These are phyloP conservation scores for Neurospora sp. DNA, from an alignment of 2,329 filamentous ascomycete species.

Conservation along the genomic window DNA sequence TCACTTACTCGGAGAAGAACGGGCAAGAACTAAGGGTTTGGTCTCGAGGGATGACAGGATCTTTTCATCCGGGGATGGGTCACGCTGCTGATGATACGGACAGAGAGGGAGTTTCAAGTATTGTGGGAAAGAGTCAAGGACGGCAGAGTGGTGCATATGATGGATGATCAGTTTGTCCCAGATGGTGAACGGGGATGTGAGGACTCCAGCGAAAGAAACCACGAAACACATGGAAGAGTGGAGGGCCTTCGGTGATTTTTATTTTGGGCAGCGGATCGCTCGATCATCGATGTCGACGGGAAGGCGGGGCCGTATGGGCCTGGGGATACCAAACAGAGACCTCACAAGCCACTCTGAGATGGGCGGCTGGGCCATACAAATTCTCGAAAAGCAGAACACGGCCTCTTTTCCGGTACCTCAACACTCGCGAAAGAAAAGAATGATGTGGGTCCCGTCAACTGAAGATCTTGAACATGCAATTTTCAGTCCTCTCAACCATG, in stretches of 20 bases:
- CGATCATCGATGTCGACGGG: background rate
- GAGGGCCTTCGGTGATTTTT: conserved; percentile 13
- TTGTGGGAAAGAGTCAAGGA: background rate
- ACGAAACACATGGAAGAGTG: conserved; percentile 11
- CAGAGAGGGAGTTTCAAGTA: background rate
- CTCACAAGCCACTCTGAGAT: background rate
- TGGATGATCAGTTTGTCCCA: background rate
- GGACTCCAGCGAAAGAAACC: conserved; percentile 3
- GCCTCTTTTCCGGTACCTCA: background rate
- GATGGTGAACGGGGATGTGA: background rate
- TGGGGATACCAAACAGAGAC: background rate
- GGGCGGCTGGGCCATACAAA: background rate
- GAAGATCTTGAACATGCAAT: background rate
- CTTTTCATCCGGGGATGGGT: background rate
- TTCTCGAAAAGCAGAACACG: background rate
- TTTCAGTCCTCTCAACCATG: background rate
- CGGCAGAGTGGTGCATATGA: background rate
- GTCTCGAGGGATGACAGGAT: background rate
- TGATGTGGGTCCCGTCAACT: background rate
- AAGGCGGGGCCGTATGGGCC: background rate
- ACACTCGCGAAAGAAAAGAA: background rate
- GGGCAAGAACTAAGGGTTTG: background rate
- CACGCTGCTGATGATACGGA: background rate
- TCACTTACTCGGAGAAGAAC: background rate
- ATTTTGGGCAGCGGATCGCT: conserved; percentile 3